Percentiles rank a stretch among this genome's conserved stretches.
These are phyloP conservation scores for Colletotrichum godetiae DNA, from an alignment of 2,329 filamentous ascomycete species.

Conservation along the genomic window DNA sequence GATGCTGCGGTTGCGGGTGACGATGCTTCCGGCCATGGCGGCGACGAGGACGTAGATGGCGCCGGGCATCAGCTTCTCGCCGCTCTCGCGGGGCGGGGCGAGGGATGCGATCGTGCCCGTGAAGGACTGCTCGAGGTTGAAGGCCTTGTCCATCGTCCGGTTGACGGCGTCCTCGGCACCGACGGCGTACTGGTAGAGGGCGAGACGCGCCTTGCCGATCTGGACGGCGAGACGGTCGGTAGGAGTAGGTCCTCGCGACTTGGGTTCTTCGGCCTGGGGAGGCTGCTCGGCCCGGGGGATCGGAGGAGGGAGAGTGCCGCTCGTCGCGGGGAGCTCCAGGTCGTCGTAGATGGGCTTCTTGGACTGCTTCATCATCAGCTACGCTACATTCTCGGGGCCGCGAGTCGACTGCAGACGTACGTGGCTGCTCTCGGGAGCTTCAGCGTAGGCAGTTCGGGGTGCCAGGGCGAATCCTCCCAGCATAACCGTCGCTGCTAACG, in stretches of 20 bases:
- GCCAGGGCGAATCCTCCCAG: slow-evolving; percentile 60
- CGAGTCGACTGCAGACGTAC: slow-evolving; percentile 5
- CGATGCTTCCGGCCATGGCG: slow-evolving; percentile 93
- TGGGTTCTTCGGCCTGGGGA: slow-evolving; percentile 40
- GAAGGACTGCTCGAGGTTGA: slow-evolving; percentile 89
- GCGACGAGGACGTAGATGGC: slow-evolving; percentile 92
- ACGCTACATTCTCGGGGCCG: not conserved
- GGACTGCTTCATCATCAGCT: slow-evolving; percentile 45
- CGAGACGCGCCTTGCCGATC: slow-evolving; percentile 82
- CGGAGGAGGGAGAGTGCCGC: slow-evolving; percentile 44
- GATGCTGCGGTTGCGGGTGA: slow-evolving; percentile 88
- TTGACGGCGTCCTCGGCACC: slow-evolving; percentile 86
- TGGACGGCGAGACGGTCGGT: slow-evolving; percentile 90
- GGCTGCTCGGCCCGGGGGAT: slow-evolving; percentile 47
- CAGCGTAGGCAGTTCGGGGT: slow-evolving; percentile 62
- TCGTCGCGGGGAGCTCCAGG: slow-evolving; percentile 58
- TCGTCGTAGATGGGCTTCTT: slow-evolving; percentile 88
- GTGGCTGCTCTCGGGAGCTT: slow-evolving; percentile 52
- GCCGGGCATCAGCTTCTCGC: slow-evolving; percentile 90
- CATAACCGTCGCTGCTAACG: slow-evolving; percentile 64
- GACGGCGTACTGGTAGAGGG: slow-evolving; percentile 81
- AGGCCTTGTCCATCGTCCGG: slow-evolving; percentile 80
- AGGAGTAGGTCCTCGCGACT: slow-evolving; percentile 72
- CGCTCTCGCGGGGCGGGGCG: slow-evolving; percentile 85
- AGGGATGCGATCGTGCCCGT: slow-evolving; percentile 90